phyloP scores from a whole-genome alignment of 2,329 filamentous ascomycete genomes.

The Zalaria obscura region DNA sequence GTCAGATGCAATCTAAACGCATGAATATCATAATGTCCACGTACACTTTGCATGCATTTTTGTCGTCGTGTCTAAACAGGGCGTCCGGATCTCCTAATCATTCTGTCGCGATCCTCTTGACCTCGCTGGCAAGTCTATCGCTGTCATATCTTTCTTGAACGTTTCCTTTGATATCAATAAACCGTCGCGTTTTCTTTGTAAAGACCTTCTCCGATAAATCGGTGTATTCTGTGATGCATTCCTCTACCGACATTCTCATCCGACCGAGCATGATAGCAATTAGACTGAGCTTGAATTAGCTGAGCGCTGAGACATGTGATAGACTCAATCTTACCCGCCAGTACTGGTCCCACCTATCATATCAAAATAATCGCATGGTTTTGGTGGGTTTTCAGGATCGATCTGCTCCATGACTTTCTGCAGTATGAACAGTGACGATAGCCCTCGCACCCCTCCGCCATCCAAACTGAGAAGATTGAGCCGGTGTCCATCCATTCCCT shows the following conservation, averaged over 20 bases:
- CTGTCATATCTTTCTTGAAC: constrained; percentile 6
- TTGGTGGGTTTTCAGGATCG: constrained; percentile 12
- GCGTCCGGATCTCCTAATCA: not conserved
- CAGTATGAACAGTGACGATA: constrained; percentile 24
- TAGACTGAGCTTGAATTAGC: constrained; percentile 3
- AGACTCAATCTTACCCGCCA: constrained; percentile 16
- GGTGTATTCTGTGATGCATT: constrained; percentile 7
- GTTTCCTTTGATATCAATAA: constrained; percentile 2
- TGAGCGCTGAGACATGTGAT: not conserved
- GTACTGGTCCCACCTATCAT: constrained; percentile 23
- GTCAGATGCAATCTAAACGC: too few species aligned
- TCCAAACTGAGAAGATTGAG: constrained; percentile 14
- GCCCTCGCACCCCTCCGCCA: constrained; percentile 26
- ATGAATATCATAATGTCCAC: too few species aligned
- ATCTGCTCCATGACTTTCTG: constrained; percentile 20
- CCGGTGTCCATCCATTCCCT: not conserved
- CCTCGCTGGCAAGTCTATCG: not conserved
- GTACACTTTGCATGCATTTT: not conserved
- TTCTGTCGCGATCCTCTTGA: constrained; percentile 9
- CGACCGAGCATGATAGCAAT: constrained; percentile 12
- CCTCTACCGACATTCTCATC: constrained; percentile 8
- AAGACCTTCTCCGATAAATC: constrained; percentile 5
- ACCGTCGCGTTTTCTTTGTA: not conserved
- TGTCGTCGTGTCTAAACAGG: not conserved
- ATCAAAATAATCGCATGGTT: constrained; percentile 25